Evolutionary conservation across 2,329 filamentous ascomycete genomes (phyloP).

Genomic region (Phyllosticta ampelicida): DNA sequence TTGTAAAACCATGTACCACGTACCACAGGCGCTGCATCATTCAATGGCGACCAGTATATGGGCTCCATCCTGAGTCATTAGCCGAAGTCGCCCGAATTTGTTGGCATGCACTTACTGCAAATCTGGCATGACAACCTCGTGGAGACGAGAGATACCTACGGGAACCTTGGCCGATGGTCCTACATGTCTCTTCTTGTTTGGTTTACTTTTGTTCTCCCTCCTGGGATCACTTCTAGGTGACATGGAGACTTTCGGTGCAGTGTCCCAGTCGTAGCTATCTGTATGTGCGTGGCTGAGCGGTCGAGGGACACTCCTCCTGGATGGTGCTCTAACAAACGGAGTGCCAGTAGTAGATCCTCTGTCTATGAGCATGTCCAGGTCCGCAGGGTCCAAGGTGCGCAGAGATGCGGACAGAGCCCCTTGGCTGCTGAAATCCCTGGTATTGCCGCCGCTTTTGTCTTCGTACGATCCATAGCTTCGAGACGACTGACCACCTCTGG

Average conservation of each 20-base stretch:
- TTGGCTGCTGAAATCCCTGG: conserved; percentile 15
- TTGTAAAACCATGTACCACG: conserved; percentile 96
- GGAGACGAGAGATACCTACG: conserved; percentile 81
- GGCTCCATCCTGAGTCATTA: conserved; percentile 5
- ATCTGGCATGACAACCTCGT: conserved; percentile 71
- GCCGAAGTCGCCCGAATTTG: conserved; percentile 14
- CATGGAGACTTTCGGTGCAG: background rate
- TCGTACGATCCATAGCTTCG: conserved; percentile 3
- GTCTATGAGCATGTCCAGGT: conserved; percentile 16
- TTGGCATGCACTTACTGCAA: conserved; percentile 1
- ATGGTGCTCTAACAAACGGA: conserved; percentile 41
- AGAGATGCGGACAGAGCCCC: conserved; percentile 18
- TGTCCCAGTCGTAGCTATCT: conserved; percentile 40
- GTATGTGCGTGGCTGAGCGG: conserved; percentile 20
- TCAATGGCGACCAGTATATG: conserved; percentile 82
- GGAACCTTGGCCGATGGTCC: conserved; percentile 51
- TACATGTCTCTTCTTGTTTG: conserved; percentile 21
- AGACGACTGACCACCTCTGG: conserved; percentile 5
- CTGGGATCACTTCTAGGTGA: conserved; percentile 19
- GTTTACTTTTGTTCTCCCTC: conserved; percentile 16
- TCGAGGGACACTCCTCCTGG: conserved; percentile 29
- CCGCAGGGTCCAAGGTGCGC: conserved; percentile 21
- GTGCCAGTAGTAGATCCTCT: conserved; percentile 35
- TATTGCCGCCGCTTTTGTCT: conserved; percentile 16
- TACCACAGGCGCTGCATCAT: conserved; percentile 72